Evolutionary conservation across 176 grass and related monocot species (phyloP).

Genomic region (Phragmites australis): DNA sequence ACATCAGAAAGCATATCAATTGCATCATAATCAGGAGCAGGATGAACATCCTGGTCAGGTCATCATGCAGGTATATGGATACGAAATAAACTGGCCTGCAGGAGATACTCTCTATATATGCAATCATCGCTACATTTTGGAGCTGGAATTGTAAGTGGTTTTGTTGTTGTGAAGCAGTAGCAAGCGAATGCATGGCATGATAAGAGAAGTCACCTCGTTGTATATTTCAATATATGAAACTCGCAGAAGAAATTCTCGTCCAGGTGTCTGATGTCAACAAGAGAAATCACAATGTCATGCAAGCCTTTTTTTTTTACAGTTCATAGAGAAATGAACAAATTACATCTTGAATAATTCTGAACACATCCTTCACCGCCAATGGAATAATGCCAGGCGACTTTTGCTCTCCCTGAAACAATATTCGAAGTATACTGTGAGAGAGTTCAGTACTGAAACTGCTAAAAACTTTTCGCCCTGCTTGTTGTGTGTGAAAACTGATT

Average conservation of each 20-base stretch:
- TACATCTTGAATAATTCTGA: constrained; percentile 99
- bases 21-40: constrained; percentile 25
- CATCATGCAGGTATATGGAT: constrained; percentile 3
- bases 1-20: constrained; percentile 23
- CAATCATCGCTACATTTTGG: neutral
- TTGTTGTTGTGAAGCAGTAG: constrained; percentile 1
- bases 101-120: neutral
- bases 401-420: constrained; percentile 79
- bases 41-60: constrained; percentile 3
- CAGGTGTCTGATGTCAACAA: constrained; percentile 74
- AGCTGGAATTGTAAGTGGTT: neutral
- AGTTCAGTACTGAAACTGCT: constrained; percentile 1
- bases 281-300: constrained; percentile 44
- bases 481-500: neutral
- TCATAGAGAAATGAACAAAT: constrained; percentile 29
- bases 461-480: neutral
- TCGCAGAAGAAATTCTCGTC: constrained; percentile 96
- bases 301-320: neutral
- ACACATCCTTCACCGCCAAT: constrained; percentile 95
- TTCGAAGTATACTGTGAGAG: constrained; percentile 14
- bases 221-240: constrained; percentile 99
- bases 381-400: constrained; percentile 99
- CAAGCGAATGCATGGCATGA: constrained; percentile 31
- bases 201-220: constrained; percentile 76
- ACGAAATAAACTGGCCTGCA: constrained; percentile 25